These are phyloP conservation scores for Exophiala xenobiotica DNA, from an alignment of 2,329 filamentous ascomycete species.

Conservation along the genomic window DNA sequence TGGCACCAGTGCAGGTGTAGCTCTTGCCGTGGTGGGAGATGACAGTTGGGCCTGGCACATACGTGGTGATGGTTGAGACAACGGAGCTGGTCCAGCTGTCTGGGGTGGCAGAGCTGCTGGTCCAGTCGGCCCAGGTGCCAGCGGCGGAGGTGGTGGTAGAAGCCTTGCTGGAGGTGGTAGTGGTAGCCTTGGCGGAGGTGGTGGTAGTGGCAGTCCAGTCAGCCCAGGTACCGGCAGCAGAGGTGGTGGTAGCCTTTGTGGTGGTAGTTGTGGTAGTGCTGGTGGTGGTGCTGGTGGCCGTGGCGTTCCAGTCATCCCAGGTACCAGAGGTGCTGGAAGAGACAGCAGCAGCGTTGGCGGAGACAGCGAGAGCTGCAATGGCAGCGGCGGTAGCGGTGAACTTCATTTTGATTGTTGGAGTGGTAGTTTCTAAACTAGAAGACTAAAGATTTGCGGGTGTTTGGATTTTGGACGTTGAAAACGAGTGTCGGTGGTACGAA, in stretches of 20 bases:
- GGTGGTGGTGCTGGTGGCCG: slow-evolving; percentile 14
- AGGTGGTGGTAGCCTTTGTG: slow-evolving; percentile 10
- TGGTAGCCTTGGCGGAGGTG: slow-evolving; percentile 12
- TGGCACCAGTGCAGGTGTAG: slow-evolving; percentile 29
- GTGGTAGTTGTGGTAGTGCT: slow-evolving; percentile 9
- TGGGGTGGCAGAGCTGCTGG: slow-evolving; percentile 12
- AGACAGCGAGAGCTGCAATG: slow-evolving; percentile 18
- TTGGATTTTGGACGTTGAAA: slow-evolving; percentile 8
- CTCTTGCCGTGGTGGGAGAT: slow-evolving; percentile 30
- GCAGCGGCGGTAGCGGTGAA: slow-evolving; percentile 24
- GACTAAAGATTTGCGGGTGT: slow-evolving; percentile 13
- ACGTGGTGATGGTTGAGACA: slow-evolving; percentile 32
- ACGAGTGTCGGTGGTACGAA: slow-evolving; percentile 29
- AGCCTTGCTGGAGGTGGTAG: slow-evolving; percentile 7
- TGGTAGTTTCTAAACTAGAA: slow-evolving; percentile 26
- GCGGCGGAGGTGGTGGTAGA: slow-evolving; percentile 12
- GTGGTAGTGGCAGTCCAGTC: slow-evolving; percentile 12
- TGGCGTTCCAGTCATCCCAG: slow-evolving; percentile 12
- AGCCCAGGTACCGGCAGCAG: slow-evolving; percentile 3
- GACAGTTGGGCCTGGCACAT: slow-evolving; percentile 26
- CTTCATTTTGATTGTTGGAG: slow-evolving; percentile 29
- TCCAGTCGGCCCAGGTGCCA: slow-evolving; percentile 26
- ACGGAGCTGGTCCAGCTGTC: slow-evolving; percentile 29
- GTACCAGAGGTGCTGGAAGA: slow-evolving; percentile 16
- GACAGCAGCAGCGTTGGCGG: slow-evolving; percentile 19